These are phyloP conservation scores for Hyaloscypha bicolor DNA, from an alignment of 495 filamentous ascomycete genomes.

Conservation along the genomic window DNA sequence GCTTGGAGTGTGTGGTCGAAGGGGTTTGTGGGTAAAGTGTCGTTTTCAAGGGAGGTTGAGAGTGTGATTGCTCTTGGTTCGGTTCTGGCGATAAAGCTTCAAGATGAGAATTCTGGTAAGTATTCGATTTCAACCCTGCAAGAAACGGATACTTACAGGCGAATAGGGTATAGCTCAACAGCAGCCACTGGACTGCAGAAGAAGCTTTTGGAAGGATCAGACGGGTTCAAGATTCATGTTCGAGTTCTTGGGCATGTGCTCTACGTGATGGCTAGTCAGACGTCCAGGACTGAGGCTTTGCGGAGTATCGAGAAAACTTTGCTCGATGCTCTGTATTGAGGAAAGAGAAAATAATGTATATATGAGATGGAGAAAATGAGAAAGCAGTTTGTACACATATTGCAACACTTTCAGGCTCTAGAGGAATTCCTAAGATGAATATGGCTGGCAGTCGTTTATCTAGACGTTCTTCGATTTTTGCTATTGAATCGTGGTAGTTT, in stretches of 20 bases:
- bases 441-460: too few relatives aligned
- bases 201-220: conserved; percentile 42
- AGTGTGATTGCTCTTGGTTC: conserved; percentile 70
- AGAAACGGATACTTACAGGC: conserved; percentile 4
- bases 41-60: conserved; percentile 52
- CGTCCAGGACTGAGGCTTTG: conserved; percentile 51
- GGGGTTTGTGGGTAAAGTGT: conserved; percentile 57
- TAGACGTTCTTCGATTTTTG: too few relatives aligned
- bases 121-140: not conserved
- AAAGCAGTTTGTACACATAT: not conserved
- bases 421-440: too few relatives aligned
- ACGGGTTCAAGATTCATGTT: conserved; percentile 59
- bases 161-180: conserved; percentile 65
- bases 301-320: conserved; percentile 46
- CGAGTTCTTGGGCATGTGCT: conserved; percentile 75
- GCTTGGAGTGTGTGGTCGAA: conserved; percentile 74
- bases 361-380: not conserved
- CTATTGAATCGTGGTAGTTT: not conserved
- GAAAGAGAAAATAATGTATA: not conserved
- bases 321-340: conserved; percentile 8
- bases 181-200: conserved; percentile 64
- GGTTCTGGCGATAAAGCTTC: conserved; percentile 67
- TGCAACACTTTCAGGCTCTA: not conserved
- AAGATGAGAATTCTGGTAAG: conserved; percentile 35
- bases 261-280: conserved; percentile 76